Base-by-base conservation (phyloP, 169 alveolate genomes). In the Plasmodium vinckei region DNA sequence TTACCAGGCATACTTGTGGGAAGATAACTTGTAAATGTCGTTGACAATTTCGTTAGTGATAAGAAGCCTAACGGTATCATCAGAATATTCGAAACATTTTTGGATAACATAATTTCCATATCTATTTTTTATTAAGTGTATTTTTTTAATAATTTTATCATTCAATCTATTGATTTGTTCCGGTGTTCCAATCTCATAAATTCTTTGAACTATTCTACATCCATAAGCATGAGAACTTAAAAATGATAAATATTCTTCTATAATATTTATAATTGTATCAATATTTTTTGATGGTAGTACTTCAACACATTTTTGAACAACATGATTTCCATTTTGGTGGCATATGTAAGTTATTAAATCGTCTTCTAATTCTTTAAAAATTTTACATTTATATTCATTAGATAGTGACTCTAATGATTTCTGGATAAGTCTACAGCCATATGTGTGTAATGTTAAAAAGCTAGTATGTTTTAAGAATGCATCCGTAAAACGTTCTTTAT, bases 291-390 rank as follows among this genome's bases (percentile, higher is more conserved):
- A 69, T 42, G 91, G 87, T 25, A 86, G 69, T 5, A 86, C 91
- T 33, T 86, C 91, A 9, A 86, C 53, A 61, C 91, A 86, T 51
- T 86, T 86, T 23, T 86, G 91, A 21, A 86, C 71, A n/a, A 86
- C 91, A 49, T 86, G 91, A 63, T 86, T 86, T 42, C 91, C 91
- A 86, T 86, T 86, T 70, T 86, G 91, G 27, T 86, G 87, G n/a
- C 86, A 70, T 13, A 86, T 86, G 15, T 69, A 86, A 4, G 72
- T 59, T 12, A 86, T 86, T 70, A 86, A 49, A 59, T 86, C 87
- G 5, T 70, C 64, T 53, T 86, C 49, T 33, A 86, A 46, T 27
- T 68, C 69, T 39, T 59, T 56, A 47, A 86, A 86, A 19, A 86
- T 70, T 86, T 86, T 86, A 47, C 87, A 59, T 59, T 70, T 86